A percentile compares a stretch with the other conserved stretches of the same genome.
Evolutionary conservation across 768 basidiomycete species (phyloP).

Genomic region (Mycena albidolilacea): DNA sequence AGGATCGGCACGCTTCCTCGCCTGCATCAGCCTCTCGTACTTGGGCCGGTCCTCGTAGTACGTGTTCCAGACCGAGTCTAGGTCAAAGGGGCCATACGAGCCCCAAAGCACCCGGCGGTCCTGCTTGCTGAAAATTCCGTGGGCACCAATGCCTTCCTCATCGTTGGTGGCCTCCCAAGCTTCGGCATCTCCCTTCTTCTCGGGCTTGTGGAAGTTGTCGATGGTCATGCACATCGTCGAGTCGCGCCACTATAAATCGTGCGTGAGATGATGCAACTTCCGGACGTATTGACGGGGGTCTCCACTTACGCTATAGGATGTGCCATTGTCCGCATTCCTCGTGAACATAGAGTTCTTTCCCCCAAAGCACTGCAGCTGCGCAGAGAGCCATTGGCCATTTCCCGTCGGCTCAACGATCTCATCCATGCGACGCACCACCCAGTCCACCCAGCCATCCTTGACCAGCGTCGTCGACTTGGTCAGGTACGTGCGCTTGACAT

Average conservation of each 20-base stretch:
- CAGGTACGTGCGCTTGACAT: slow-evolving; percentile 35
- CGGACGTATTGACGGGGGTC: background rate
- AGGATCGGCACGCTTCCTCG: slow-evolving; percentile 29
- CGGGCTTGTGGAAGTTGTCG: slow-evolving; percentile 37
- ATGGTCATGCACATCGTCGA: slow-evolving; percentile 34
- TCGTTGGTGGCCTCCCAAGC: slow-evolving; percentile 33
- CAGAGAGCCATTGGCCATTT: slow-evolving; percentile 34
- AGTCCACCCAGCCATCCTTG: slow-evolving; percentile 36
- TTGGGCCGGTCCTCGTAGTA: slow-evolving; percentile 32
- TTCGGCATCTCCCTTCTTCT: slow-evolving; percentile 34
- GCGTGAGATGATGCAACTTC: slow-evolving; percentile 6
- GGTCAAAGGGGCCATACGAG: slow-evolving; percentile 32
- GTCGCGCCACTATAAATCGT: slow-evolving; percentile 28
- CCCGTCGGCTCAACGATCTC: slow-evolving; percentile 23
- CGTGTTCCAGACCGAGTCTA: slow-evolving; percentile 34
- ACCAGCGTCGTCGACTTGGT: slow-evolving; percentile 32
- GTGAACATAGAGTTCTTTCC: slow-evolving; percentile 36
- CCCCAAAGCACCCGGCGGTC: slow-evolving; percentile 33
- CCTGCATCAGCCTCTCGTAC: slow-evolving; percentile 30
- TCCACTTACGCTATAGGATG: slow-evolving; percentile 32
- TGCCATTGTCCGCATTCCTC: slow-evolving; percentile 24
- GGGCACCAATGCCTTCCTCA: slow-evolving; percentile 23
- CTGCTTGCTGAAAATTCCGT: slow-evolving; percentile 34
- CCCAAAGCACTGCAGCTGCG: slow-evolving; percentile 35
- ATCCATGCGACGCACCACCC: slow-evolving; percentile 32